A percentile compares a stretch with the other conserved stretches of the same genome.
These are phyloP conservation scores for Penicillium sp. DNA, from an alignment of 2,329 filamentous ascomycete species.

Conservation along the genomic window DNA sequence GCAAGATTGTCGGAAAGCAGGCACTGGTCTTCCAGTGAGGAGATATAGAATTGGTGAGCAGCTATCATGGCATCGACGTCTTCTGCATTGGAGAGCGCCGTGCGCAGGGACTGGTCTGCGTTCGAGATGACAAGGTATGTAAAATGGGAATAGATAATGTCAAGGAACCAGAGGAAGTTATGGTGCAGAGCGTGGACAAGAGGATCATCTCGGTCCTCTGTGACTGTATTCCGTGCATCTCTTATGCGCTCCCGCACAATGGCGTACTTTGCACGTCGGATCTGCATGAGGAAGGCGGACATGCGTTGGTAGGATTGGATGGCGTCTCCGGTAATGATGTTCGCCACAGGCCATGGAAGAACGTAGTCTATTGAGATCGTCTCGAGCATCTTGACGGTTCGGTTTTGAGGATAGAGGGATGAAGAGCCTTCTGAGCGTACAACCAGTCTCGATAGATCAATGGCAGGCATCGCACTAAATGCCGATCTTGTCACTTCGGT, in stretches of 20 bases:
- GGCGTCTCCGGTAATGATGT: constrained; percentile 65
- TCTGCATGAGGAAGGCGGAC: constrained; percentile 71
- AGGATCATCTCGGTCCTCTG: constrained; percentile 36
- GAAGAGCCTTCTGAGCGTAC: constrained; percentile 48
- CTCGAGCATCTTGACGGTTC: constrained; percentile 59
- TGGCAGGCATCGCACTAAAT: constrained; percentile 50
- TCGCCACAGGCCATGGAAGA: constrained; percentile 60
- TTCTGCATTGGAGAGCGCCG: constrained; percentile 54
- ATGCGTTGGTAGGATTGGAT: constrained; percentile 64
- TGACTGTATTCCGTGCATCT: constrained; percentile 20
- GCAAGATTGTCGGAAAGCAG: constrained; percentile 64
- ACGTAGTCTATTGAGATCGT: constrained; percentile 63
- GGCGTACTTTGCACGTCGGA: constrained; percentile 63
- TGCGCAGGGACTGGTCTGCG: constrained; percentile 53
- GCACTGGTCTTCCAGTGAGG: constrained; percentile 60
- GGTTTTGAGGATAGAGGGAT: constrained; percentile 43
- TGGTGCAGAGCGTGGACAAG: constrained; percentile 53
- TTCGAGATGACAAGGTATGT: constrained; percentile 66
- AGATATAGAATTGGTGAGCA: constrained; percentile 61
- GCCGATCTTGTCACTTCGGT: constrained; percentile 72
- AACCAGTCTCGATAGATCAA: constrained; percentile 60
- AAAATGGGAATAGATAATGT: constrained; percentile 68
- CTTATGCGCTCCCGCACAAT: constrained; percentile 52
- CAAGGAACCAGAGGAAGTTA: constrained; percentile 71
- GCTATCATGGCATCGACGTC: constrained; percentile 78